Base-by-base conservation (phyloP, 192 early-diverging fungal species). In the Gigaspora rosea region DNA sequence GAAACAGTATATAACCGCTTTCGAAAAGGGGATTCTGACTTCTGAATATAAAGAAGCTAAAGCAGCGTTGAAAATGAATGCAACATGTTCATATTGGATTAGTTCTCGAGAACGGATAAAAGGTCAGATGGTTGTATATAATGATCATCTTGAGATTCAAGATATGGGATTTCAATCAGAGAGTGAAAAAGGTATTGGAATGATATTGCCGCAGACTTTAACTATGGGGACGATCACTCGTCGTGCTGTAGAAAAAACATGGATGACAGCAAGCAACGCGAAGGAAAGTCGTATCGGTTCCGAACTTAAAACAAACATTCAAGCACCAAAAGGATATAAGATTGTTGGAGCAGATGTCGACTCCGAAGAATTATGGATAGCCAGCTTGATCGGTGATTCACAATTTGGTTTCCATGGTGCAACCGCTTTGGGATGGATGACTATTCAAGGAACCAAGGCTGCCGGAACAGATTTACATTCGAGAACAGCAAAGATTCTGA, bases 261-360 rank as follows among this genome's bases (percentile, higher is more conserved):
- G 97, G 97, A 87, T 97, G 87, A 97, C 97, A 6, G 97, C 96
- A 8, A 90, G 94, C 68, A 99, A 98, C 71, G 95, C 95, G 0
- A 96, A 96, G 71, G 81, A 83, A 68, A 95, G 93, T 82, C 87
- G 93, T 0, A 91, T 99, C 47, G 97, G 97, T 12, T 96, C 95
- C 0, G 97, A 99, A 71, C 87, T 99, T 47, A 99, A 99, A 77
- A 85, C 95, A 7, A 90, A 91, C 84, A 85, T 99, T 27, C 85
- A 89, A 57, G 93, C 95, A 0, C 97, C 97, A 2, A 48, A 71
- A 2, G 96, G 94, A 0, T 95, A 93, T 80, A 87, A 87, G 49
- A 90, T 99, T 82, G 91, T 98, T 8, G 97, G 97, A 4, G 97
- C 97, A 7, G 97, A 99, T 81, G 97, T 99, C 4, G 97, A 99